Evolutionary conservation across 1,139 yeast species (phyloP), one percentile per base, ranked within the genome.

Genomic region (Hyphopichia wangnamkhiaoensis): DNA sequence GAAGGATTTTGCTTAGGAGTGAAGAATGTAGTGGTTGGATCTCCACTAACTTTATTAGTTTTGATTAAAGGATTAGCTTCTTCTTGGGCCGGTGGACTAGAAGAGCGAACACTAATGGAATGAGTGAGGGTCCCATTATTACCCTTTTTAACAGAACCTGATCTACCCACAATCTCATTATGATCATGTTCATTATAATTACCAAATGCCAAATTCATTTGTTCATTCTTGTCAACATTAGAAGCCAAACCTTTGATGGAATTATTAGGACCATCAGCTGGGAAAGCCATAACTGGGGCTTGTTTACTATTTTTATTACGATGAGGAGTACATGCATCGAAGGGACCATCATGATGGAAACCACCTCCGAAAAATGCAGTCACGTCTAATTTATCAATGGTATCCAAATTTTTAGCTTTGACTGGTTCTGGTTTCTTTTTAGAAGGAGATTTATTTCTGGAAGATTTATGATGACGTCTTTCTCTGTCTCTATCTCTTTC

Each of bases 311-410:
- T 79, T 65, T 86, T 87, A 66, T 93, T 93, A 61, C 98, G 82
- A 62, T 88, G 96, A 5, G 98, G 98, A 5, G 95, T 86, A 63
- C 98, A 91, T 2, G 98, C 98, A 62, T 93, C 98, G 61, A 93
- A 93, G 14, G 98, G 98, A 12, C 98, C 98, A 63, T 93, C 98
- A 61, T 93, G 98, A 63, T 93, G 98, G 74, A 93, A 93, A 1
- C 93, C 88, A 32, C 88, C 84, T n/a, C 97, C 97, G 59, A 87
- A 91, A 48, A 93, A 75, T 1, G 96, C 98, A 6, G 98, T 90
- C 28, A 91, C 98, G 60, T 93, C 98, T 50, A 93, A 73, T 63
- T 86, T 87, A 66, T 93, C 98, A 53, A 93, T 93, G 4, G 95
- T 88, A 58, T 93, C 98, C 48, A 93, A 79, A 49, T 81, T 80